Conservation (phyloP, 345 rosid species). For the Dovyalis caffra region DNA sequence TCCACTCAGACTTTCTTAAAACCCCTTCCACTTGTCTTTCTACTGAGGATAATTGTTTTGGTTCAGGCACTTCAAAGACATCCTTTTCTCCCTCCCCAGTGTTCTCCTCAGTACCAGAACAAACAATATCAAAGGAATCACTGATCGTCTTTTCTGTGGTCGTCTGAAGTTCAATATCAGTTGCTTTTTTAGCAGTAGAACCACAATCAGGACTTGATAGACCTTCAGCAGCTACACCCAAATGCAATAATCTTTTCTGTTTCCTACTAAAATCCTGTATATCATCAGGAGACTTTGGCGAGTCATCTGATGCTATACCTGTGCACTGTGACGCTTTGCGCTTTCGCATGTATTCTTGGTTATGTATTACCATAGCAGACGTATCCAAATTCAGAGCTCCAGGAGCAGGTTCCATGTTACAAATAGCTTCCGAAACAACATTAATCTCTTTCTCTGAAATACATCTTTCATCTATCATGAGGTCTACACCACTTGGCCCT, state of each 20-base stretch:
- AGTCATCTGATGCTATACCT: conserved; percentile 18
- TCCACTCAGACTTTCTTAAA: conserved; percentile 55
- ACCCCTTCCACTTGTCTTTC: conserved; percentile 10
- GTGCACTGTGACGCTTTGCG: conserved; percentile 47
- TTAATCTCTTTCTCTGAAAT: conserved; percentile 18
- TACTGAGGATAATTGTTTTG: conserved; percentile 29
- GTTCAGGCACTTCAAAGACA: conserved; percentile 37
- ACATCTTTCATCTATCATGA: conserved; percentile 28
- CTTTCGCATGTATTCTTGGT: conserved; percentile 48
- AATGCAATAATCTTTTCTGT: conserved; percentile 45
- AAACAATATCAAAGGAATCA: conserved; percentile 24
- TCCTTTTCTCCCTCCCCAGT: conserved; percentile 28
- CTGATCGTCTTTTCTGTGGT: conserved; percentile 18
- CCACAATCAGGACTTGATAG: conserved; percentile 21
- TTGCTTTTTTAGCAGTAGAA: conserved; percentile 21
- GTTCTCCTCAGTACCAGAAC: conserved; percentile 32
- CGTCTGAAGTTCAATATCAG: conserved; percentile 34
- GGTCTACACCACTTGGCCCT: conserved; percentile 29
- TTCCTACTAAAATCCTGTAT: conserved; percentile 50
- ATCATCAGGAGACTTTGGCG: conserved; percentile 25
- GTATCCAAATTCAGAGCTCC: conserved; percentile 35
- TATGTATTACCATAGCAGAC: conserved; percentile 25
- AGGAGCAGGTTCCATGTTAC: conserved; percentile 29
- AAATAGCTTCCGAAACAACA: conserved; percentile 28
- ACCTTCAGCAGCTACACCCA: conserved; percentile 27